Percentiles rank a stretch among this genome's conserved stretches.
phyloP scores from a whole-genome alignment of 345 rosid genomes.

The Gossypium mustelinum region DNA sequence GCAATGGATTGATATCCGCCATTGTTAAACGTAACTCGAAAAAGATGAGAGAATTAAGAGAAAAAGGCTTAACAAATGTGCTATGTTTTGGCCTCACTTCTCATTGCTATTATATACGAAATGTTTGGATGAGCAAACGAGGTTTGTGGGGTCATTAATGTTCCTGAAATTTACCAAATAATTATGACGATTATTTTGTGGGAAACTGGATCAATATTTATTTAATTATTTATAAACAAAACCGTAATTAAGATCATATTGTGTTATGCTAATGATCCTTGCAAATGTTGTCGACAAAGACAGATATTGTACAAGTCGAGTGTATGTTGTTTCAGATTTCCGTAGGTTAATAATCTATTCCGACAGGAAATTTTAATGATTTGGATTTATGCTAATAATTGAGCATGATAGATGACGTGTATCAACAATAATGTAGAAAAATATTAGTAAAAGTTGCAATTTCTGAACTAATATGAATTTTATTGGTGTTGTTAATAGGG shows the following conservation, averaged over 20 bases:
- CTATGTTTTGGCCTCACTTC: background rate
- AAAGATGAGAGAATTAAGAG: background rate
- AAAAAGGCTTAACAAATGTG: background rate
- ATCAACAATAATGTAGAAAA: background rate
- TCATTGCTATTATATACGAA: background rate
- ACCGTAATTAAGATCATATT: background rate
- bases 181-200: background rate
- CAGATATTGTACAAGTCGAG: background rate
- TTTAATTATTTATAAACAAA: no score
- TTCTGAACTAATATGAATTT: background rate
- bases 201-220: no score
- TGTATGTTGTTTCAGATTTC: background rate
- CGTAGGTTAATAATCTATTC: background rate
- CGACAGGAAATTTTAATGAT: background rate
- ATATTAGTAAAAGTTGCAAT: background rate
- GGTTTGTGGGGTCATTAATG: no score
- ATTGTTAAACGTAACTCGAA: constrained; percentile 11
- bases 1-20: constrained; percentile 16
- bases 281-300: background rate
- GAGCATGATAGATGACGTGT: background rate
- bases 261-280: background rate
- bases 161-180: background rate
- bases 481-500: no score
- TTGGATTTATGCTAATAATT: background rate
- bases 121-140: background rate